A percentile compares a stretch with the other conserved stretches of the same genome.
These are phyloP conservation scores for Coniella lustricola DNA, from an alignment of 2,329 filamentous ascomycete genomes.

Conservation along the genomic window DNA sequence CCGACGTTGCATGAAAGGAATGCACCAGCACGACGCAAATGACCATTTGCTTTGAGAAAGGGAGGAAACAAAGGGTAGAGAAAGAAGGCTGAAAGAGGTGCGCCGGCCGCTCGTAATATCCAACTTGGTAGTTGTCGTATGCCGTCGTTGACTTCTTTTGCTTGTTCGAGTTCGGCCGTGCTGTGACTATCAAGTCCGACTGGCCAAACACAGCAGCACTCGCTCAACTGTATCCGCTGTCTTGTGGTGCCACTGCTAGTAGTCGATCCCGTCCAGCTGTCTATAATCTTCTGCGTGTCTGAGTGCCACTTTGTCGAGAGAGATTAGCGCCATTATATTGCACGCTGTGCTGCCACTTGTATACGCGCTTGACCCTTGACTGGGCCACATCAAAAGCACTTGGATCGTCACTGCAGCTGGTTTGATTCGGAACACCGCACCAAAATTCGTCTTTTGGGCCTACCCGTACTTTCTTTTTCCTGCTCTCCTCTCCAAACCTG, in stretches of 20 bases:
- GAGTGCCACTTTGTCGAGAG: neutral
- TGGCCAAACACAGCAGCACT: too few relatives aligned
- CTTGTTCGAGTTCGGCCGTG: too few relatives aligned
- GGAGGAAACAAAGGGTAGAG: neutral
- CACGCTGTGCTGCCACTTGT: neutral
- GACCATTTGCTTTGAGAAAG: neutral
- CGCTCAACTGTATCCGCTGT: too few relatives aligned
- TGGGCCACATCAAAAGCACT: neutral
- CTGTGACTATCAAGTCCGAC: too few relatives aligned
- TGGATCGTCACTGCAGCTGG: neutral
- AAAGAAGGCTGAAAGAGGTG: neutral
- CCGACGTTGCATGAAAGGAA: too few relatives aligned
- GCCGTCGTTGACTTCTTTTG: too few relatives aligned
- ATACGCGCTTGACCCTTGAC: neutral
- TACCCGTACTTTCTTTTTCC: too few relatives aligned
- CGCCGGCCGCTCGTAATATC: neutral
- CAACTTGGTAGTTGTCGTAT: neutral
- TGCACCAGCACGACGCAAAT: too few relatives aligned
- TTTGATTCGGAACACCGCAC: neutral
- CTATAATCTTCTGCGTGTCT: neutral
- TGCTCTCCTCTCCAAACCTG: too few relatives aligned
- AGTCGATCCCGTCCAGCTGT: too few relatives aligned
- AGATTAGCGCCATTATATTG: neutral
- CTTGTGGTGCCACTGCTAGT: too few relatives aligned
- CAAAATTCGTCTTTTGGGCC: too few relatives aligned